These are phyloP conservation scores for Sclerotinia minor DNA, from an alignment of 2,329 filamentous ascomycete species.

Conservation along the genomic window DNA sequence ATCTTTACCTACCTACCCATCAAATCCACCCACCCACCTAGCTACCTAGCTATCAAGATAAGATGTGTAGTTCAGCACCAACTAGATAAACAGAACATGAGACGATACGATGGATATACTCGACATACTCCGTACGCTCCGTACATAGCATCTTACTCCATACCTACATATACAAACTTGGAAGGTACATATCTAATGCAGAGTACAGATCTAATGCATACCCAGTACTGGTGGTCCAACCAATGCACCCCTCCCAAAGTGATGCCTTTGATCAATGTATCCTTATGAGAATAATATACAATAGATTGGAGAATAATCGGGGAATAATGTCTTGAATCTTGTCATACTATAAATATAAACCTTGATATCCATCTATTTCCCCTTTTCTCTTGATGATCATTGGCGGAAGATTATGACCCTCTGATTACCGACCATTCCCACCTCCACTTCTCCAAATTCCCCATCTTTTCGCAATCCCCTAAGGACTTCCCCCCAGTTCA, in stretches of 20 bases:
- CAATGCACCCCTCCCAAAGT: background rate
- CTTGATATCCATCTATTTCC: slow-evolving; percentile 13
- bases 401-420: slow-evolving; percentile 26
- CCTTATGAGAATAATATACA: background rate
- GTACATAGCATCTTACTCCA: background rate
- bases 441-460: slow-evolving; percentile 26
- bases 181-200: no score
- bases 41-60: background rate
- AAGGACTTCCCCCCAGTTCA: slow-evolving; percentile 8
- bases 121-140: background rate
- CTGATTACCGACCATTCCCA: slow-evolving; percentile 17
- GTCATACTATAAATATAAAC: background rate
- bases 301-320: background rate
- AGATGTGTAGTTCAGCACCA: background rate
- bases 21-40: background rate
- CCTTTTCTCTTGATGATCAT: background rate
- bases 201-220: background rate
- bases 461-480: slow-evolving; percentile 23
- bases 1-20: background rate
- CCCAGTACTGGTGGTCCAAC: background rate
- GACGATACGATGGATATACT: background rate
- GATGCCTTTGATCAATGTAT: slow-evolving; percentile 4
- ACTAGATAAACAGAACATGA: background rate
- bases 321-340: slow-evolving; percentile 2
- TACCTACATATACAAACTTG: background rate